phyloP scores from a whole-genome alignment of 176 grass and related monocot genomes.

The Triticum aestivum region IWGSC_CS_RefSeq_v2.1 NC_057801.1:593414316-593414815 shows the following conservation, averaged over 20 bases:
- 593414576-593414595: conserved; percentile 47
- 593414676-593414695: neutral
- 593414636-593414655: neutral
- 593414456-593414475: conserved; percentile 6
- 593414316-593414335: conserved; percentile 78
- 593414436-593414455: conserved; percentile 9
- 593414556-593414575: conserved; percentile 78
- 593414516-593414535: conserved; percentile 90
- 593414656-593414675: neutral
- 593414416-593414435: neutral
- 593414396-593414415: neutral
- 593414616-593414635: neutral
- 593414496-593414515: conserved; percentile 66
- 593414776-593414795: neutral
- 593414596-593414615: neutral
- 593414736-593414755: neutral
- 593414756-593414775: neutral
- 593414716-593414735: neutral
- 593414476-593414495: conserved; percentile 64
- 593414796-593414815: neutral
- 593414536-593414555: conserved; percentile 94
- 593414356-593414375: conserved; percentile 68
- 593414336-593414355: conserved; percentile 63
- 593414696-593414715: neutral
- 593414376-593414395: conserved; percentile 9